Conservation (phyloP, 257 asterid species). For the Fraxinus excelsior region DNA sequence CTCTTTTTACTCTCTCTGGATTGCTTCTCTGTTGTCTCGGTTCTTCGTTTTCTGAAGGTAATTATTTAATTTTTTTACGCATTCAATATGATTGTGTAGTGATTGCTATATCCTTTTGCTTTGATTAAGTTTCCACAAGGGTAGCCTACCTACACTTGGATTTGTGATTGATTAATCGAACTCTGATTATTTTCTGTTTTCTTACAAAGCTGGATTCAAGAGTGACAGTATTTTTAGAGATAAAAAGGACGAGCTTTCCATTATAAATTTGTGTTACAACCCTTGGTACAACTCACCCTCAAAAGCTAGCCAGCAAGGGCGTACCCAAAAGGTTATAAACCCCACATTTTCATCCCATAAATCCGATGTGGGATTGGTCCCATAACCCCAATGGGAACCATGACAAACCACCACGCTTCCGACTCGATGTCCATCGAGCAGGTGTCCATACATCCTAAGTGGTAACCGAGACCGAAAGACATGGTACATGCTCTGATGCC, state of each 20-base stretch:
- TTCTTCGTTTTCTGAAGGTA: slow-evolving; percentile 20
- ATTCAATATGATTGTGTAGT: neutral
- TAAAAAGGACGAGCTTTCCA: slow-evolving; percentile 1
- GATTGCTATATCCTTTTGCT: slow-evolving; percentile 4
- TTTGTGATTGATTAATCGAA: slow-evolving; percentile 11
- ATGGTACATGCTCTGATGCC: too few species aligned
- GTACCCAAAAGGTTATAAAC: too few species aligned
- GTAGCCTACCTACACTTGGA: slow-evolving; percentile 1
- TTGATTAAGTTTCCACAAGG: slow-evolving; percentile 11
- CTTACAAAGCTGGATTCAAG: slow-evolving; percentile 17
- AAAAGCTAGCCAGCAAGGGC: too few species aligned
- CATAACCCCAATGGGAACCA: too few species aligned
- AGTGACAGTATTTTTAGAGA: slow-evolving; percentile 11
- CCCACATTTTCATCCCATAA: too few species aligned
- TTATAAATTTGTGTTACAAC: too few species aligned
- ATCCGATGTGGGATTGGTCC: too few species aligned
- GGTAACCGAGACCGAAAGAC: too few species aligned
- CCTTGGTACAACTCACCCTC: too few species aligned
- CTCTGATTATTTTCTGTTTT: neutral
- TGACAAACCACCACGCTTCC: too few species aligned
- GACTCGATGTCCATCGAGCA: too few species aligned
- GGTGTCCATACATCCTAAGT: too few species aligned
- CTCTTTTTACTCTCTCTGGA: neutral
- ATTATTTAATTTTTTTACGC: neutral
- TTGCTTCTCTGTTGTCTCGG: neutral